Conservation (phyloP, 1,139 yeast genomes). For the Magnusiomyces paraingens region DNA sequence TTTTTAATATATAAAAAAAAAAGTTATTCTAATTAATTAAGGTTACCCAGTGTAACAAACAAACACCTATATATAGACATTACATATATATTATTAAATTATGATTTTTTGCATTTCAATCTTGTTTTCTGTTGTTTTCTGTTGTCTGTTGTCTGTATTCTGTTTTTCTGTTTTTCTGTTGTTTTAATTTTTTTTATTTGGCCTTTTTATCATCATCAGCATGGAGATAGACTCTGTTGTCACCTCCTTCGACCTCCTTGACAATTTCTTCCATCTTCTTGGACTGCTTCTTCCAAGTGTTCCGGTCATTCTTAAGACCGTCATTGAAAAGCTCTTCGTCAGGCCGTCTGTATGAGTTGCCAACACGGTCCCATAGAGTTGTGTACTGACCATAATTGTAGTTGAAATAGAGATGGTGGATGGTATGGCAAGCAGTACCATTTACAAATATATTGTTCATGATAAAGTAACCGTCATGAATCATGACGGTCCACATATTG, state of each 20-base stretch:
- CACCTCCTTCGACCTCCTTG: slow-evolving; percentile 67
- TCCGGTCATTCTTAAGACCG: slow-evolving; percentile 48
- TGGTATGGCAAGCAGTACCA: slow-evolving; percentile 97
- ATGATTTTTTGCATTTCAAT: neutral
- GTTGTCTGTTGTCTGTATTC: no score
- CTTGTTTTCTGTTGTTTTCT: no score
- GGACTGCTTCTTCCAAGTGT: slow-evolving; percentile 68
- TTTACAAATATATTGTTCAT: slow-evolving; percentile 90
- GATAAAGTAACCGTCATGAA: slow-evolving; percentile 94
- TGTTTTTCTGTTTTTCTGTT: neutral
- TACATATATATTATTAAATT: no score
- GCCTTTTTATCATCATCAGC: slow-evolving; percentile 21
- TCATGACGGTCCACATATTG: slow-evolving; percentile 97
- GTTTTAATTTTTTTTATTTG: slow-evolving; percentile 11
- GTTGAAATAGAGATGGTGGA: slow-evolving; percentile 93
- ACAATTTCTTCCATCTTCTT: slow-evolving; percentile 75
- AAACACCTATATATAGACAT: no score
- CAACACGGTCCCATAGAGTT: slow-evolving; percentile 94
- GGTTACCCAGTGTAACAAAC: no score
- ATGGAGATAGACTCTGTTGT: slow-evolving; percentile 48
- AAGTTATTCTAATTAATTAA: no score
- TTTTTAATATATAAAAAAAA: no score
- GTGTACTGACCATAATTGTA: slow-evolving; percentile 98
- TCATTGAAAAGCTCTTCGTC: slow-evolving; percentile 78
- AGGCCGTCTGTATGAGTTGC: slow-evolving; percentile 88